Conservation (phyloP, 495 filamentous ascomycete species). For the Neurospora intermedia region DNA sequence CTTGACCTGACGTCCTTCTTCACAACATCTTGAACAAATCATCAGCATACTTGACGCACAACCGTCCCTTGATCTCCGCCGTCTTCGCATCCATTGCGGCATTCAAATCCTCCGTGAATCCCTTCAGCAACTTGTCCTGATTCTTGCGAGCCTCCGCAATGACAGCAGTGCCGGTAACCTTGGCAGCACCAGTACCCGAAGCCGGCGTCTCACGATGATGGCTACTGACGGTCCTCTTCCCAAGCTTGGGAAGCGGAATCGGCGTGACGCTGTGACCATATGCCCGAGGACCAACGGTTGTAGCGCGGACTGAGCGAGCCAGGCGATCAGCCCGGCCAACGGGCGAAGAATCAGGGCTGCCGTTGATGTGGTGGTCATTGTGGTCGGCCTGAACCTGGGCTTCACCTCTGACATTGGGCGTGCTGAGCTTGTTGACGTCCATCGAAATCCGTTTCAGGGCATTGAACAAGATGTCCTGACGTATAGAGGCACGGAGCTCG, state of each 20-base stretch:
- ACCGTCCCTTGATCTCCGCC: conserved; percentile 6
- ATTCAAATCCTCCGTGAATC: conserved; percentile 10
- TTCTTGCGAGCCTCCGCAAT: conserved; percentile 6
- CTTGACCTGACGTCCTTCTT: too few relatives aligned
- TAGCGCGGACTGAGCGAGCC: neutral
- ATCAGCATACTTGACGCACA: conserved; percentile 17
- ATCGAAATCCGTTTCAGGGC: conserved; percentile 8
- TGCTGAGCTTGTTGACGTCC: conserved; percentile 4
- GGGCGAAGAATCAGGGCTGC: neutral
- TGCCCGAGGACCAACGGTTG: neutral
- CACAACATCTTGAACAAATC: conserved; percentile 13
- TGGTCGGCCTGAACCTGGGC: neutral
- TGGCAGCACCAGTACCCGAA: neutral
- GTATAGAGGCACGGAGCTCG: conserved; percentile 5
- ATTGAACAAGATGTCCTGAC: conserved; percentile 15
- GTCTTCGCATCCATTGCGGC: conserved; percentile 5
- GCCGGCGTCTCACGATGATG: neutral
- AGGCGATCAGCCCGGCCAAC: neutral
- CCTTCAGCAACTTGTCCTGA: conserved; percentile 10
- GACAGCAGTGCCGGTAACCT: neutral
- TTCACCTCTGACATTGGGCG: too few relatives aligned
- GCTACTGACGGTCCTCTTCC: neutral
- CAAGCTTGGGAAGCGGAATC: neutral
- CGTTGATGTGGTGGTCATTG: neutral
- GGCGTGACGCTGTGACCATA: neutral